Evolutionary conservation across 2,329 filamentous ascomycete genomes (phyloP), one percentile per base, ranked within the genome.

Genomic region (Penicillium decumbens): DNA sequence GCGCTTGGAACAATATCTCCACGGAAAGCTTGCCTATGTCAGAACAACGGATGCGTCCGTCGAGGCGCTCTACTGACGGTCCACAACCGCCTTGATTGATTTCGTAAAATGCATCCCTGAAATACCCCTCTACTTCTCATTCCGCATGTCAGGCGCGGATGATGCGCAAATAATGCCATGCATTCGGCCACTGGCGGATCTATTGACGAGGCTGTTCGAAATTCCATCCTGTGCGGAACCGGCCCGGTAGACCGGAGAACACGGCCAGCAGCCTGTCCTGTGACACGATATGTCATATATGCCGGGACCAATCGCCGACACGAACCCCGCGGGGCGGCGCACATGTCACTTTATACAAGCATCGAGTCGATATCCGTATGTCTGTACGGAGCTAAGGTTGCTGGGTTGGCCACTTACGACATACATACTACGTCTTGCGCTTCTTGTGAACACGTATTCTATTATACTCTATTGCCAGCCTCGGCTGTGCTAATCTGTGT

Each of bases 21-120:
- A 42, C 63, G 54, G 66, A 65, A 32, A 68, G 63, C 29, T 35
- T 69, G 13, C 49, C 43, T n/a, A 52, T 51, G 18, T 61, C 61
- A 0, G 64, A 65, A 20, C 59, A 47, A 28, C 48, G 63, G 20
- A 58, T 56, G 8, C 56, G 51, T 7, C 45, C 56, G 10, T 60
- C 60, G 1, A 59, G 58, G 3, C 47, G 35, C 1, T 57, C 58
- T 5, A 49, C 44, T 1, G 42, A 58, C 24, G 52, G 40, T 35
- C 12, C 47, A 3, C 41, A 56, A 18, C 56, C 62, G 30, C 49
- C 60, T 15, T 65, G 53, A 56, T 6, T 23, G 6, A 7, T 9
- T 12, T 37, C 20, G 4, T 23, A 23, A 3, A 23, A 23, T 23
- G 2, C 15, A 4, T 23, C 9, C 15, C 1, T 4, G 4, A 25